Conservation (phyloP, 495 filamentous ascomycete species). For the Penicillium mononematosum region DNA sequence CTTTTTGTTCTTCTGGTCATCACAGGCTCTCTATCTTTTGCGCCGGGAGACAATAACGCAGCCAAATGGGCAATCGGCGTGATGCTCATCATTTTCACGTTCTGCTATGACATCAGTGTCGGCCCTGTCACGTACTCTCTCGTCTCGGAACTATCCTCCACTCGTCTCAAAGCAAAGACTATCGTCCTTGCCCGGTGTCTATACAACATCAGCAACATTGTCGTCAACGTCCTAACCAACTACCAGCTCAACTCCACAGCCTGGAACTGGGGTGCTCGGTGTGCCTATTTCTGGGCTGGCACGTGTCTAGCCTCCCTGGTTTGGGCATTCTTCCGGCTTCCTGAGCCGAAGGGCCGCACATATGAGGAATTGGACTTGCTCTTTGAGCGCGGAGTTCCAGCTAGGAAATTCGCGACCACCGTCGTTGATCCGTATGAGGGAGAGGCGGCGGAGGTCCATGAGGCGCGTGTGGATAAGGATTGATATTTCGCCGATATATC, state of each 20-base stretch:
- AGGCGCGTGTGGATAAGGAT: conserved; percentile 10
- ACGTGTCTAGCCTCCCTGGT: conserved; percentile 62
- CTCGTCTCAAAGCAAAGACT: conserved; percentile 66
- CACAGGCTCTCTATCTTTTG: conserved; percentile 63
- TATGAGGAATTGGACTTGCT: conserved; percentile 55
- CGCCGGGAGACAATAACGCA: conserved; percentile 41
- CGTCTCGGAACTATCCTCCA: conserved; percentile 64
- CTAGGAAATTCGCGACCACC: conserved; percentile 14
- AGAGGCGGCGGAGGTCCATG: conserved; percentile 9
- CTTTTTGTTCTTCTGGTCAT: conserved; percentile 59
- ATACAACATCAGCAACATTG: conserved; percentile 65
- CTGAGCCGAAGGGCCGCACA: conserved; percentile 62
- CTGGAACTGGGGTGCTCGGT: conserved; percentile 66
- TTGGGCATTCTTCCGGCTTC: conserved; percentile 66
- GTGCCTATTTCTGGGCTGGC: conserved; percentile 68
- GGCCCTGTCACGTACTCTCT: conserved; percentile 72
- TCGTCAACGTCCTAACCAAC: conserved; percentile 62
- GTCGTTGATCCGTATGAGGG: conserved; percentile 17
- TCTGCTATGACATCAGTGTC: conserved; percentile 66
- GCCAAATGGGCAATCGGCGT: conserved; percentile 39
- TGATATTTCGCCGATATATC: background rate
- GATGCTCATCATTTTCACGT: conserved; percentile 63
- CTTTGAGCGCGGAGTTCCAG: conserved; percentile 54
- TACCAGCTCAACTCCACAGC: conserved; percentile 64
- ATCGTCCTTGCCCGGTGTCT: conserved; percentile 59